A percentile compares a stretch with the other conserved stretches of the same genome.
Conservation (phyloP, 2,329 filamentous ascomycete species). For the Cephalotrichum gorgonifer region DNA sequence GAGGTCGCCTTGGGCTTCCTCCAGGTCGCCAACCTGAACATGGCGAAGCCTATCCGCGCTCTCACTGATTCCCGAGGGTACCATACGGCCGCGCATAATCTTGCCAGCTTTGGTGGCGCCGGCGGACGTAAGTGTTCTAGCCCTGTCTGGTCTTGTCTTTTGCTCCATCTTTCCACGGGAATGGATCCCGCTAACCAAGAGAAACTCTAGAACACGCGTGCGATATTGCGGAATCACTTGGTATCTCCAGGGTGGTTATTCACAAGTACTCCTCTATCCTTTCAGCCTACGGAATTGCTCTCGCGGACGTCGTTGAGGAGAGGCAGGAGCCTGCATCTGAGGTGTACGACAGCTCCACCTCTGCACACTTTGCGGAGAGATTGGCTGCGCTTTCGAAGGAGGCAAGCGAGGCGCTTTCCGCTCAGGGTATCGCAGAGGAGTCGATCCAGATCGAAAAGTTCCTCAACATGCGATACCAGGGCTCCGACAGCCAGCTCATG, state of each 20-base stretch:
- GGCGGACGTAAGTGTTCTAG: neutral
- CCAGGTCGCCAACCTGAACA: constrained; percentile 63
- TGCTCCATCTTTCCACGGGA: neutral
- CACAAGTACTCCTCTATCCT: constrained; percentile 34
- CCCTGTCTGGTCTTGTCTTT: neutral
- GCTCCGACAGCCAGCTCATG: constrained; percentile 20
- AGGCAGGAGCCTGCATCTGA: constrained; percentile 17
- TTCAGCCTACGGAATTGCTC: constrained; percentile 34
- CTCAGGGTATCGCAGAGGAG: constrained; percentile 28
- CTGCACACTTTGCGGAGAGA: constrained; percentile 5
- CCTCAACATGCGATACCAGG: constrained; percentile 31
- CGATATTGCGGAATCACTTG: constrained; percentile 28
- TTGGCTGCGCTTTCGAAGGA: constrained; percentile 28
- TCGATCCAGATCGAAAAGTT: constrained; percentile 31
- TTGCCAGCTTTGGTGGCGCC: constrained; percentile 24
- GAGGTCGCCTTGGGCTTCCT: constrained; percentile 56
- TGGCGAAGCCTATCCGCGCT: constrained; percentile 55
- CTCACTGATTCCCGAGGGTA: constrained; percentile 22
- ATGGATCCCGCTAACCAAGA: constrained; percentile 21
- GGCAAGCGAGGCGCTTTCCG: neutral
- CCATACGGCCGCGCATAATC: constrained; percentile 21
- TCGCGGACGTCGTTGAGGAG: constrained; percentile 33
- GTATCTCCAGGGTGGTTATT: constrained; percentile 29
- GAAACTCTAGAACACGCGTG: constrained; percentile 28
- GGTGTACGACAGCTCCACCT: constrained; percentile 8